phyloP scores from a whole-genome alignment of 805 yeast genomes.

The Pichia gijzeniarum region DNA sequence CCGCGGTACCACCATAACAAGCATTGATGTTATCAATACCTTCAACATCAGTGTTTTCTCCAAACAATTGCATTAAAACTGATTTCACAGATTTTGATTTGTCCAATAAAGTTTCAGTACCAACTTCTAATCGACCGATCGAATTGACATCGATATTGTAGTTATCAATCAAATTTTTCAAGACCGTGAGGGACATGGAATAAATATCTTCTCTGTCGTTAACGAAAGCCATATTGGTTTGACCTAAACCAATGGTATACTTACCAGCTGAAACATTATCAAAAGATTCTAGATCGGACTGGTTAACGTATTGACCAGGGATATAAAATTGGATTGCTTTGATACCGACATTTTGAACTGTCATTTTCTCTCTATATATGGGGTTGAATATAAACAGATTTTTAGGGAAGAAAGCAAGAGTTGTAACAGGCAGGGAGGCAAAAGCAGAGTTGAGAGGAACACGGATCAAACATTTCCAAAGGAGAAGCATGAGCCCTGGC shows the following conservation, averaged over 20 bases:
- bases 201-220: slow-evolving; percentile 96
- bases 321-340: slow-evolving; percentile 91
- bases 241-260: slow-evolving; percentile 98
- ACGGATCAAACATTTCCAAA: too few relatives aligned
- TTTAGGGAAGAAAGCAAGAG: neutral
- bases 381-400: neutral
- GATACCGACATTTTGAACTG: slow-evolving; percentile 82
- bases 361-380: slow-evolving; percentile 14
- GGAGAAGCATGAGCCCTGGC: too few relatives aligned
- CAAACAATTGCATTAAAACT: slow-evolving; percentile 89
- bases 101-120: slow-evolving; percentile 95
- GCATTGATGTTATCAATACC: slow-evolving; percentile 96
- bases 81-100: slow-evolving; percentile 96
- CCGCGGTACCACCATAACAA: slow-evolving; percentile 97
- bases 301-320: slow-evolving; percentile 81
- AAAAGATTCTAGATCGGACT: slow-evolving; percentile 74
- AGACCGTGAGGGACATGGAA: slow-evolving; percentile 88
- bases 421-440: too few relatives aligned
- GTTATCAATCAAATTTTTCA: slow-evolving; percentile 68
- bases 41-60: slow-evolving; percentile 84
- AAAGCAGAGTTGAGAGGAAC: too few relatives aligned
- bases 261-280: slow-evolving; percentile 91
- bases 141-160: slow-evolving; percentile 73
- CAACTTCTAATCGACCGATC: slow-evolving; percentile 95
- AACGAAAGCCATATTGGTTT: slow-evolving; percentile 96